phyloP scores from a whole-genome alignment of 192 early-diverging fungal genomes.

The Coemansia sp. region DNA sequence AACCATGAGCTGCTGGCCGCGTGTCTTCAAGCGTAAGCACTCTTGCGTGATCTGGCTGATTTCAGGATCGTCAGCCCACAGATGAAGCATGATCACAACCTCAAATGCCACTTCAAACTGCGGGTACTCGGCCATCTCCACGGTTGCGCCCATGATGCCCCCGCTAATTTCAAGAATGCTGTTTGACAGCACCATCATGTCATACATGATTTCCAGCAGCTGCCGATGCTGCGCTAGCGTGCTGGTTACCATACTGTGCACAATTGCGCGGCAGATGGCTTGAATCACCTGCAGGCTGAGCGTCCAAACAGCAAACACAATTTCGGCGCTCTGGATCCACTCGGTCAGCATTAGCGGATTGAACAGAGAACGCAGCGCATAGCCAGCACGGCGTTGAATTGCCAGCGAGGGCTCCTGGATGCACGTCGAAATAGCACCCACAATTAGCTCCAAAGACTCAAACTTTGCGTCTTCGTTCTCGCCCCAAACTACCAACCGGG shows the following conservation, averaged over 20 bases:
- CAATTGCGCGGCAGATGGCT: slow-evolving; percentile 50
- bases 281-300: slow-evolving; percentile 61
- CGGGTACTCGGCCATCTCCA: slow-evolving; percentile 53
- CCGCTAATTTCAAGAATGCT: slow-evolving; percentile 73
- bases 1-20: slow-evolving; percentile 49
- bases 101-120: slow-evolving; percentile 61
- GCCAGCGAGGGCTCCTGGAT: slow-evolving; percentile 66
- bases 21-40: slow-evolving; percentile 44
- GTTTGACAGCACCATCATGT: slow-evolving; percentile 66
- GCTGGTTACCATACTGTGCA: slow-evolving; percentile 56
- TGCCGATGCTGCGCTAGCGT: slow-evolving; percentile 50
- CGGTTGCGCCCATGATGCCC: slow-evolving; percentile 57
- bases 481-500: slow-evolving; percentile 71
- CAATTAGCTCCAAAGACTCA: slow-evolving; percentile 71
- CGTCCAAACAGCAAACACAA: slow-evolving; percentile 80
- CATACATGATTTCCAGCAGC: slow-evolving; percentile 52
- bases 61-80: slow-evolving; percentile 63
- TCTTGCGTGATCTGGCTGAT: slow-evolving; percentile 44
- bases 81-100: slow-evolving; percentile 63
- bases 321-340: slow-evolving; percentile 75
- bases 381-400: slow-evolving; percentile 70
- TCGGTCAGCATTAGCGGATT: slow-evolving; percentile 64
- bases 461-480: slow-evolving; percentile 62
- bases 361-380: slow-evolving; percentile 73
- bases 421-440: slow-evolving; percentile 73